A percentile compares a stretch with the other conserved stretches of the same genome.
phyloP scores from a whole-genome alignment of 176 grass and related monocot species.

The Hyparrhenia diplandra region DNA sequence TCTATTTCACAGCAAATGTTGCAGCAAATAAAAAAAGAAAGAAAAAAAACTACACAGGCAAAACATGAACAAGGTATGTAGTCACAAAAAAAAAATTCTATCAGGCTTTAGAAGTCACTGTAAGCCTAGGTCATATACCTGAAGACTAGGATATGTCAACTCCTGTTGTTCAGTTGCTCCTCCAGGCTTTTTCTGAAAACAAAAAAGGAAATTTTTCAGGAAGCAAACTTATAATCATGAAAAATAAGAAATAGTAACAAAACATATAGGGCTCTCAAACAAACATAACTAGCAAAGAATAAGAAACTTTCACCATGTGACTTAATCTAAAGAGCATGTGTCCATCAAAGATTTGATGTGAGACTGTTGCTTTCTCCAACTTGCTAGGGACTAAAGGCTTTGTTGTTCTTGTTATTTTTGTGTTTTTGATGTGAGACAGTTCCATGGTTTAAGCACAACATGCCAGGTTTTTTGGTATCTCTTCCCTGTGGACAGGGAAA shows the following conservation, averaged over 20 bases:
- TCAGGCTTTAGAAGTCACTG: neutral
- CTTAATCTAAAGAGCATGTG: neutral
- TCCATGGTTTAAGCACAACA: neutral
- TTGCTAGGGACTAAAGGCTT: neutral
- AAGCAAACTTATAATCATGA: neutral
- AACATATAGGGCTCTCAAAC: neutral
- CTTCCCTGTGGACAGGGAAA: neutral
- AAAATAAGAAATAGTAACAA: neutral
- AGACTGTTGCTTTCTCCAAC: neutral
- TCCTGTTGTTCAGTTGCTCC: slow-evolving; percentile 41
- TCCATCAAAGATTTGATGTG: neutral
- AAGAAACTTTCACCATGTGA: neutral
- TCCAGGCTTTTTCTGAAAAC: slow-evolving; percentile 61
- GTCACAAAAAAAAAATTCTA: neutral
- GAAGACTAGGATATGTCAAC: slow-evolving; percentile 62
- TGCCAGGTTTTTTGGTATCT: neutral
- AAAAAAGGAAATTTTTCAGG: neutral
- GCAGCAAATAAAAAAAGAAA: too few relatives aligned
- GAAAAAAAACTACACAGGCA: too few relatives aligned
- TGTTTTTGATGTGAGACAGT: neutral
- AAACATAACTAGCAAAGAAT: neutral
- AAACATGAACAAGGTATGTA: neutral
- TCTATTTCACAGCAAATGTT: neutral
- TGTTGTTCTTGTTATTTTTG: neutral
- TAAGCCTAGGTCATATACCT: slow-evolving; percentile 47